Percentiles rank a stretch among this genome's conserved stretches.
Conservation (phyloP, 352 stramenopile genomes). For the Pilasporangium apinafurcum region DNA sequence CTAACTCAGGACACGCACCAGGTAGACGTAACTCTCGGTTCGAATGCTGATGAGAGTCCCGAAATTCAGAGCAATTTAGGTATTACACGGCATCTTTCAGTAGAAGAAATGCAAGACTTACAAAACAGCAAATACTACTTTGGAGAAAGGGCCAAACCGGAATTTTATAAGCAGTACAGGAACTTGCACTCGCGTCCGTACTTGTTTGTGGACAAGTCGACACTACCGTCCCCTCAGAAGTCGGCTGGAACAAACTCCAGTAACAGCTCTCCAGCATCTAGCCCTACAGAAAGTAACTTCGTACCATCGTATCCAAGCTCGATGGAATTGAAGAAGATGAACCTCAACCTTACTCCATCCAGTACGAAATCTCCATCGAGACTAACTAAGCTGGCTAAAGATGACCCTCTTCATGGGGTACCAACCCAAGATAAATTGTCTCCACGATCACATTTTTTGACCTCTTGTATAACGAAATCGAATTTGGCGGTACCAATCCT, state of each 20-base stretch:
- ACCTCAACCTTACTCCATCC: conserved; percentile 12
- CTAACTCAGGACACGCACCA: no score
- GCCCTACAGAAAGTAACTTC: conserved; percentile 15
- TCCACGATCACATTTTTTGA: conserved; percentile 57
- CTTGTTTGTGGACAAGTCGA: conserved; percentile 36
- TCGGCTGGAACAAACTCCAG: no score
- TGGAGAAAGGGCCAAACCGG: conserved; percentile 34
- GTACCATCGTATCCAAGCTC: conserved; percentile 37
- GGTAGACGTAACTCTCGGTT: no score
- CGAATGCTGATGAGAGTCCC: no score
- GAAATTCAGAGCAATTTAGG: no score
- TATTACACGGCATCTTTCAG: conserved; percentile 19
- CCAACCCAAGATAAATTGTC: conserved; percentile 46
- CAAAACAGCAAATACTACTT: conserved; percentile 54
- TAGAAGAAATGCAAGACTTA: conserved; percentile 34
- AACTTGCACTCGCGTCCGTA: conserved; percentile 59
- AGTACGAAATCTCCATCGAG: conserved; percentile 5
- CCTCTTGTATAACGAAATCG: conserved; percentile 33
- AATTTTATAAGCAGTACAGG: conserved; percentile 62
- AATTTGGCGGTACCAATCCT: conserved; percentile 60
- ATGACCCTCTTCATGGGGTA: conserved; percentile 11
- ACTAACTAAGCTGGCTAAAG: background rate
- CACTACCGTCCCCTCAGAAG: background rate
- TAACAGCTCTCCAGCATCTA: background rate
- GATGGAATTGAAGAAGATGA: conserved; percentile 29